phyloP scores from a whole-genome alignment of 495 filamentous ascomycete species.

The Aspergillus funiculosus region DNA sequence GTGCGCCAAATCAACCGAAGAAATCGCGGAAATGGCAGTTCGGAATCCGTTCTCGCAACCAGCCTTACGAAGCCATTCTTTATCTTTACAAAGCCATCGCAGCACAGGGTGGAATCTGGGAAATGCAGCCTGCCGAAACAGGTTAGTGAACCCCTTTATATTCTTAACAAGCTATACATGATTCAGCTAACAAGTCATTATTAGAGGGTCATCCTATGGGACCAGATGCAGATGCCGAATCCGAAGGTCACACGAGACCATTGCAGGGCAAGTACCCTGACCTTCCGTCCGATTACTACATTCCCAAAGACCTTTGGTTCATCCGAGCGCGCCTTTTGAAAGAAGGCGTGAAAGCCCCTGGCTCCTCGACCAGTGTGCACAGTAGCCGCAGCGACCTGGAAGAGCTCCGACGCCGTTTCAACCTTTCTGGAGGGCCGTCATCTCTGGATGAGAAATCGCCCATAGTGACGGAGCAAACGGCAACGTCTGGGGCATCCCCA shows the following conservation, averaged over 20 bases:
- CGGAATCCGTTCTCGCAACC: conserved; percentile 88
- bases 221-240: conserved; percentile 7
- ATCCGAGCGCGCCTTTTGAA: conserved; percentile 85
- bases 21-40: conserved; percentile 92
- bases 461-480: conserved; percentile 23
- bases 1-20: conserved; percentile 53
- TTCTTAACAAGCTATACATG: not conserved
- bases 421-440: conserved; percentile 37
- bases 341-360: conserved; percentile 55
- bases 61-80: conserved; percentile 84
- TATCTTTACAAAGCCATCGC: conserved; percentile 88
- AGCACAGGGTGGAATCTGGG: conserved; percentile 86
- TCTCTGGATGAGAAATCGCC: conserved; percentile 34
- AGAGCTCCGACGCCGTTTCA: conserved; percentile 43
- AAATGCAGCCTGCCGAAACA: conserved; percentile 42
- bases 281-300: conserved; percentile 55
- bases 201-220: conserved; percentile 2
- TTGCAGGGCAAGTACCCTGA: conserved; percentile 46
- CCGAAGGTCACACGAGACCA: conserved; percentile 29
- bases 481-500: conserved; percentile 37
- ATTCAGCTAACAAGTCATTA: conserved; percentile 1
- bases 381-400: conserved; percentile 55
- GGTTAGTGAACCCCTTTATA: conserved; percentile 28
- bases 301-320: conserved; percentile 93
- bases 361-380: conserved; percentile 47